Evolutionary conservation across 2,329 filamentous ascomycete species (phyloP).

Genomic region (Xylariaceae sp.): DNA sequence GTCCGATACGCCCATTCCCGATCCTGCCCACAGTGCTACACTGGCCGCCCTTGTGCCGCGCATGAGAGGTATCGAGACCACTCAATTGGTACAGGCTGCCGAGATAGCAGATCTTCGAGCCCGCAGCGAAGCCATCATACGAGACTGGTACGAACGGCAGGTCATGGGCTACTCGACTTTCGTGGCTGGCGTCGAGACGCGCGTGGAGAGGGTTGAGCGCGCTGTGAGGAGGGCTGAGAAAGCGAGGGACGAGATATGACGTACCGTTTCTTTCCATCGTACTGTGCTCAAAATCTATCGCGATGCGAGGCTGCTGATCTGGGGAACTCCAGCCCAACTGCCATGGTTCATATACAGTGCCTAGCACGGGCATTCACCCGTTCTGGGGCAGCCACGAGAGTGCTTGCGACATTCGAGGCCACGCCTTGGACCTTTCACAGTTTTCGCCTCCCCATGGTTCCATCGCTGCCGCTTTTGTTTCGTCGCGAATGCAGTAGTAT

Average conservation of each 20-base stretch:
- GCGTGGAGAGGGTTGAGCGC: slow-evolving; percentile 63
- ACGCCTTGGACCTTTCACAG: no score
- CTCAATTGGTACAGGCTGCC: slow-evolving; percentile 57
- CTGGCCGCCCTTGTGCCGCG: slow-evolving; percentile 57
- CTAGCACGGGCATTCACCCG: no score
- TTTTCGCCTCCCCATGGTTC: no score
- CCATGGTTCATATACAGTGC: no score
- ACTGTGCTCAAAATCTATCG: no score
- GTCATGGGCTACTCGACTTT: slow-evolving; percentile 64
- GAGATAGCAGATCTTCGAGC: slow-evolving; percentile 61
- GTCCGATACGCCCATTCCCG: slow-evolving; percentile 53
- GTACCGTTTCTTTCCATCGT: not conserved
- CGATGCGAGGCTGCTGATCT: no score
- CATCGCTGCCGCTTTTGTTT: no score
- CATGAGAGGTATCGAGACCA: slow-evolving; percentile 57
- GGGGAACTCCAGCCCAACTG: no score
- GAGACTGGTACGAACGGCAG: slow-evolving; percentile 70
- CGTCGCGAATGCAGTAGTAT: no score
- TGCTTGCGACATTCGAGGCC: no score
- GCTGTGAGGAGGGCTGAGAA: slow-evolving; percentile 61
- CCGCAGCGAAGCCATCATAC: slow-evolving; percentile 59
- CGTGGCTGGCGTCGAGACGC: slow-evolving; percentile 68
- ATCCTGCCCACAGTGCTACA: slow-evolving; percentile 49
- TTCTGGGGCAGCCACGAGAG: no score
- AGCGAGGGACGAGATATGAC: slow-evolving; percentile 46